Percentiles rank a stretch among this genome's conserved stretches.
phyloP scores from a whole-genome alignment of 2,329 filamentous ascomycete species.

The Exophiala phaeomuriformis region DNA sequence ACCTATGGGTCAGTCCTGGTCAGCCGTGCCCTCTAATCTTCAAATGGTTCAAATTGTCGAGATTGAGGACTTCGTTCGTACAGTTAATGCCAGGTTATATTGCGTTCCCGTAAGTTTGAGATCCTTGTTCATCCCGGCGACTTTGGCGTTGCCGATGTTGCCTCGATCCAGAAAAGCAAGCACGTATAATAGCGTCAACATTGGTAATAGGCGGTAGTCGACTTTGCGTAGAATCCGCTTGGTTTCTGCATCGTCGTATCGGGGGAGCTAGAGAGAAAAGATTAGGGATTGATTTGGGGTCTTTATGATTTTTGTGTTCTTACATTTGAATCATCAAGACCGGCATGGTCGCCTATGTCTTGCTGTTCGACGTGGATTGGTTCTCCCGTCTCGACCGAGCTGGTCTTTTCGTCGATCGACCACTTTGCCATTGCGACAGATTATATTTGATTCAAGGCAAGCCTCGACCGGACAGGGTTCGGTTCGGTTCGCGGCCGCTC shows the following conservation, averaged over 20 bases:
- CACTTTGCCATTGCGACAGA: background rate
- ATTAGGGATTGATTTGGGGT: too few species aligned
- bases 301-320: background rate
- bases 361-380: background rate
- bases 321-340: conserved; percentile 2
- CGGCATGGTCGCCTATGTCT: background rate
- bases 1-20: background rate
- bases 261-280: background rate
- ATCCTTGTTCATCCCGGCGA: conserved; percentile 38
- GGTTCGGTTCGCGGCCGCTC: background rate
- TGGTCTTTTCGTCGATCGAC: background rate
- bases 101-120: conserved; percentile 38
- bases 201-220: conserved; percentile 38
- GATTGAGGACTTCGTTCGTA: background rate
- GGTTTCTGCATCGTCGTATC: conserved; percentile 17
- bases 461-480: background rate
- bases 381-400: too few species aligned
- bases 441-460: background rate
- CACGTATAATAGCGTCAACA: conserved; percentile 37
- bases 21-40: background rate
- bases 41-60: background rate
- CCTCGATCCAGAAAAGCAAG: conserved; percentile 32
- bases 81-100: conserved; percentile 30
- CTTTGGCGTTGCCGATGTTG: conserved; percentile 42
- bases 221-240: conserved; percentile 36